A percentile compares a stretch with the other conserved stretches of the same genome.
phyloP scores from a whole-genome alignment of 305 asterid genomes.

The Fraxinus angustifolia region DNA sequence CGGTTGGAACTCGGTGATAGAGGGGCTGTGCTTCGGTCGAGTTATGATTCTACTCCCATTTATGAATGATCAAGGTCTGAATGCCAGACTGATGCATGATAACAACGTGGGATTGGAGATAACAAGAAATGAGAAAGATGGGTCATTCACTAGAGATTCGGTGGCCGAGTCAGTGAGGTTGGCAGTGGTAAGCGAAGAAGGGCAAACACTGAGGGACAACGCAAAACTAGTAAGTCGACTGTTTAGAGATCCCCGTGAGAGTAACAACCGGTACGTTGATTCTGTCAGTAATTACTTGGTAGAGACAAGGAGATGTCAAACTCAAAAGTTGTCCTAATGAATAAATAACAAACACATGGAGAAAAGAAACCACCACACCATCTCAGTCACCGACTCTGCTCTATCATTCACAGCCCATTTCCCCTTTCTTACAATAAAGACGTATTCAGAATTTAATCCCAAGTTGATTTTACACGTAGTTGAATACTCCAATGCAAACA shows the following conservation, averaged over 20 bases:
- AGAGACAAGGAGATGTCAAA: constrained; percentile 11
- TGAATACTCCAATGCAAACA: not conserved
- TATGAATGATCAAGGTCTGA: constrained; percentile 86
- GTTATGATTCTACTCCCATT: constrained; percentile 69
- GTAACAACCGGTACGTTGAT: constrained; percentile 29
- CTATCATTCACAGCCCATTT: not conserved
- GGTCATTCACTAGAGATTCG: constrained; percentile 44
- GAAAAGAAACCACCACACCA: not conserved
- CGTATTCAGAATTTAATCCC: not conserved
- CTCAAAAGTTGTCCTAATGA: not conserved
- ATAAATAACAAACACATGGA: not conserved
- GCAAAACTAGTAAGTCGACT: constrained; percentile 40
- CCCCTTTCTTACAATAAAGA: not conserved
- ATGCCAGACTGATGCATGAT: constrained; percentile 59
- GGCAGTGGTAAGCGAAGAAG: constrained; percentile 49
- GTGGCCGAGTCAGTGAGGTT: constrained; percentile 47
- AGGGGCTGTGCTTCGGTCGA: constrained; percentile 58
- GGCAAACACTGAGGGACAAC: constrained; percentile 36
- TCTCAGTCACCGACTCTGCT: not conserved
- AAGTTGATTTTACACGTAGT: not conserved
- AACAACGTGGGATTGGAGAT: constrained; percentile 52
- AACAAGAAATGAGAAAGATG: constrained; percentile 41
- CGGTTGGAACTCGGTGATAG: constrained; percentile 88
- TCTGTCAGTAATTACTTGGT: constrained; percentile 34
- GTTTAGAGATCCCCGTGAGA: constrained; percentile 34